phyloP scores from a whole-genome alignment of 139 green algal genomes.

The Nannochloris sp. region DNA sequence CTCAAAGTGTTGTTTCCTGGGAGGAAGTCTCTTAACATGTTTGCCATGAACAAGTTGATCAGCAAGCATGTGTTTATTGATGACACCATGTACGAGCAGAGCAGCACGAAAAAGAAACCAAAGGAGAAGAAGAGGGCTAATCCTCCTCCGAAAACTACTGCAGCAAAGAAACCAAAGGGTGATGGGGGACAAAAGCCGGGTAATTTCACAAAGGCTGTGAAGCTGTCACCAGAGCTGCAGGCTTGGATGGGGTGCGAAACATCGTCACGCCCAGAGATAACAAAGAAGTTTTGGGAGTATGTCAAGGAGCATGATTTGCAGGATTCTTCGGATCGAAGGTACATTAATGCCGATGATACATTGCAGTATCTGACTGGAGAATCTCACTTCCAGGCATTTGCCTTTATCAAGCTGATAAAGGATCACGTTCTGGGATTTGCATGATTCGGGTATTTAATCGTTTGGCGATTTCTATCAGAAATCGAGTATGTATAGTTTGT shows the following conservation, averaged over 20 bases:
- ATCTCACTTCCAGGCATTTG: constrained; percentile 40
- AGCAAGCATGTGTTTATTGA: constrained; percentile 38
- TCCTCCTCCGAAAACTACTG: too few relatives aligned
- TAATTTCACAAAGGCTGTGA: constrained; percentile 41
- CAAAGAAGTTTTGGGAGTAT: constrained; percentile 47
- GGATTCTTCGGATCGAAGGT: constrained; percentile 27
- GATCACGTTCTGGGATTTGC: constrained; percentile 28
- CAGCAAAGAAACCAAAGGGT: constrained; percentile 10
- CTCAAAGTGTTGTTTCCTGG: constrained; percentile 51
- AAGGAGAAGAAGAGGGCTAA: constrained; percentile 4
- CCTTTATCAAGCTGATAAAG: constrained; percentile 32
- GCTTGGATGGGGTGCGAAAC: constrained; percentile 28
- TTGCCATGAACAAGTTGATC: constrained; percentile 75
- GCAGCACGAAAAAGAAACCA: background rate
- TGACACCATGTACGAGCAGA: constrained; percentile 15
- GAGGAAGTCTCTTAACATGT: constrained; percentile 48
- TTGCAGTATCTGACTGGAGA: constrained; percentile 27
- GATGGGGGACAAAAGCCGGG: constrained; percentile 7
- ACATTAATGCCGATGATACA: constrained; percentile 24
- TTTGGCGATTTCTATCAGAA: background rate
- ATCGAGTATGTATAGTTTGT: background rate
- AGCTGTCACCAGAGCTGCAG: constrained; percentile 33
- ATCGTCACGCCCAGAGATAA: constrained; percentile 38
- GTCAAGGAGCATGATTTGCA: constrained; percentile 31
- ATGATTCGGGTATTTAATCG: constrained; percentile 1